A percentile compares a stretch with the other conserved stretches of the same genome.
phyloP scores from a whole-genome alignment of 169 alveolate genomes.

The Eimeria tenella region DNA sequence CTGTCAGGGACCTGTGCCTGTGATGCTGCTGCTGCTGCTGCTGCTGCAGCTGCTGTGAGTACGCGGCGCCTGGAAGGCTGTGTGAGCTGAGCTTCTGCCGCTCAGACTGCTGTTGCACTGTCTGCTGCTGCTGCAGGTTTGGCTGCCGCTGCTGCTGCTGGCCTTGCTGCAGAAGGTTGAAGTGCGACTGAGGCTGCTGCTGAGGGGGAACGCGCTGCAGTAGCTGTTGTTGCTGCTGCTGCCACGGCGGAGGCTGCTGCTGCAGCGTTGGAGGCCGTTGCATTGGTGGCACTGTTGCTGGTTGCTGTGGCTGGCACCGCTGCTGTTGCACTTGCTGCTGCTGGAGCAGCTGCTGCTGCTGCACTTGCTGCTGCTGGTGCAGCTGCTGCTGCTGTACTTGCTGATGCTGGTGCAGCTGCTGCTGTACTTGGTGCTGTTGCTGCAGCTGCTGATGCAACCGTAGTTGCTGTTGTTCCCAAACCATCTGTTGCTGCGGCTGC shows the following conservation, averaged over 20 bases:
- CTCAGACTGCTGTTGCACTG: not conserved
- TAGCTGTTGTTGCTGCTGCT: not conserved
- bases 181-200: not conserved
- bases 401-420: constrained; percentile 15
- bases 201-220: not conserved
- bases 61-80: too few species aligned
- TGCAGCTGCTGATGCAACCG: constrained; percentile 27
- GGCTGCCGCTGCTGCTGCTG: not conserved
- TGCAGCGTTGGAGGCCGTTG: not conserved
- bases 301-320: not conserved
- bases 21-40: too few species aligned
- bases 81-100: too few species aligned
- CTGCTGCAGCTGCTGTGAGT: too few species aligned
- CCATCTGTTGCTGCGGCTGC: constrained; percentile 26
- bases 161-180: not conserved
- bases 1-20: too few species aligned
- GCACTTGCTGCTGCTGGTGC: not conserved
- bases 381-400: constrained; percentile 46
- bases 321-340: constrained; percentile 11
- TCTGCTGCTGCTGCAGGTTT: constrained; percentile 11
- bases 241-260: not conserved
- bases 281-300: not conserved
- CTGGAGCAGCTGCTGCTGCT: constrained; percentile 13
- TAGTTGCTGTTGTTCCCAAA: not conserved
- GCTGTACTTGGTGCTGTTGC: not conserved